Evolutionary conservation across 106 monocot species (phyloP), one percentile per base, ranked within the genome.

Genomic region (Phalaenopsis aphrodite): DNA sequence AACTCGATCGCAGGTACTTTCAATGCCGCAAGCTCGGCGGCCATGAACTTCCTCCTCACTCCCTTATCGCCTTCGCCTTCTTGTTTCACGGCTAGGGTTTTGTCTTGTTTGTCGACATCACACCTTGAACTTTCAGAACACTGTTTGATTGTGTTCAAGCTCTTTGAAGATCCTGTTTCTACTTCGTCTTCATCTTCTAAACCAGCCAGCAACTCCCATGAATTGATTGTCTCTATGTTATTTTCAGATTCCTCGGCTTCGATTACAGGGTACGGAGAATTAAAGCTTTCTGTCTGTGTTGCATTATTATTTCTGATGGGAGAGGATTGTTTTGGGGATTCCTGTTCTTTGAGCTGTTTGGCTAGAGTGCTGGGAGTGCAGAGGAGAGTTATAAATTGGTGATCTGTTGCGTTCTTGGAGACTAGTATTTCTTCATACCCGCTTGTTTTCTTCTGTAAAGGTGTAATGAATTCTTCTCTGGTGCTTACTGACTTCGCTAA

Each of bases 201-300:
- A 17, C 83, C 90, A 30, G 85, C 84, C 74, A 95, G 72, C 76
- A 92, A 75, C 47, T 92, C 92, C 81, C 83, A 87, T 23, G 88
- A 30, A 42, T 95, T 80, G 83, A 95, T 89, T 18, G 83, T 90
- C 47, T 92, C 94, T 4, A 90, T 75, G 41, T 72, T 84, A 10
- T 24, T 74, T 42, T 78, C 83, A 2, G 71, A 47, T 61, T 82
- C 83, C 19, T 77, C 56, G n/a, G 52, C 14, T 19, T 23, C 42
- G 11, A 23, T 39, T 30, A 12, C 46, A 19, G 41, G 7, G 18
- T 6, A 1, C 18, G 7, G 19, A 17, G 43, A 11, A 43, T n/a
- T 19, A 43, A 16, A 42, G 74, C 52, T 47, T 9, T 48, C 14
- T 24, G 46, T 21, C 9, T 4, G 5, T 47, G 18, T 12, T 52